Conservation (phyloP, 78 protist genomes). For the Dictyostelium capitatum region DNA sequence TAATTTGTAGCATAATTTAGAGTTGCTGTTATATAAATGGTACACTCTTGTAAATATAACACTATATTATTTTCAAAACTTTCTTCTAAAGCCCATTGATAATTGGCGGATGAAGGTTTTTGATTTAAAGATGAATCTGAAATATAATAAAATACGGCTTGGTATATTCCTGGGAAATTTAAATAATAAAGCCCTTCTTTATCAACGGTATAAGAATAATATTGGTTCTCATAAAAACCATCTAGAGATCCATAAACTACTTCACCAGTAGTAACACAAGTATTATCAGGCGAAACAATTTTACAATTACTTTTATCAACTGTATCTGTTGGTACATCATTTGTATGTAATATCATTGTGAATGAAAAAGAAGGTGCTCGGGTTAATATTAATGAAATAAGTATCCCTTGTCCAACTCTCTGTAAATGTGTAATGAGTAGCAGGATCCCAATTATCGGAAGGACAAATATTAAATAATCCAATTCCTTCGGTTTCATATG, state of each 20-base stretch:
- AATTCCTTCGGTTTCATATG: no score
- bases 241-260: no score
- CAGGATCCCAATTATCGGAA: conserved; percentile 9
- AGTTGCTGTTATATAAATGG: no score
- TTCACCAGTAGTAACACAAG: conserved; percentile 38
- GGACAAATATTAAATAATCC: conserved; percentile 41
- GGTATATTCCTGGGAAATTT: conserved; percentile 15
- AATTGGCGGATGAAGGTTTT: neutral
- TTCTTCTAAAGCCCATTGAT: neutral
- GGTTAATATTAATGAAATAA: conserved; percentile 19
- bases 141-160: conserved; percentile 25
- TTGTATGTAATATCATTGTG: neutral
- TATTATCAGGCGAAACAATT: neutral
- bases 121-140: neutral
- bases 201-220: neutral
- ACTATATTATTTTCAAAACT: neutral
- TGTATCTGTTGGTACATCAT: neutral
- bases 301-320: neutral
- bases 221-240: no score
- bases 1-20: neutral
- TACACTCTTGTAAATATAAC: neutral
- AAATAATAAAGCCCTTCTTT: neutral
- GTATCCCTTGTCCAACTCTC: conserved; percentile 41
- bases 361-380: neutral
- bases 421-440: neutral